These are phyloP conservation scores for Umbilicaria muhlenbergii DNA, from an alignment of 495 filamentous ascomycete species.

Conservation along the genomic window DNA sequence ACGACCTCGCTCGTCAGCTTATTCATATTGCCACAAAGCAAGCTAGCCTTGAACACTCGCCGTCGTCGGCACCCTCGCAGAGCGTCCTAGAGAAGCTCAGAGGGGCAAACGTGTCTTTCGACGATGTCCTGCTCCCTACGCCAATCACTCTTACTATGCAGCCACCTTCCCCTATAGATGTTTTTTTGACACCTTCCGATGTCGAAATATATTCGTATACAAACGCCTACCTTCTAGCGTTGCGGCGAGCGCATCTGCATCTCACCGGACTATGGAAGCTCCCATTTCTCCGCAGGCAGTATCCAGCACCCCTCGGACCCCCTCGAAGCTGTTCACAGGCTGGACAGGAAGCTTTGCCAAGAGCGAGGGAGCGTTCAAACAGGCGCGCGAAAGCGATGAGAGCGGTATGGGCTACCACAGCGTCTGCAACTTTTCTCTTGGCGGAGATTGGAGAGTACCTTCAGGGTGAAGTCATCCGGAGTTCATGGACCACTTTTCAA, in stretches of 20 bases:
- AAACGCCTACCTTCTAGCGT: conserved; percentile 70
- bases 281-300: conserved; percentile 54
- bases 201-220: conserved; percentile 65
- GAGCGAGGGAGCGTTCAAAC: conserved; percentile 42
- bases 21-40: conserved; percentile 20
- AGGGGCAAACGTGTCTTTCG: conserved; percentile 33
- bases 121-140: conserved; percentile 67
- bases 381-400: conserved; percentile 48
- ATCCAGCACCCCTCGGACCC: conserved; percentile 53
- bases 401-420: conserved; percentile 71
- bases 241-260: conserved; percentile 67
- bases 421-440: conserved; percentile 72
- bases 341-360: conserved; percentile 35
- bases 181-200: conserved; percentile 67
- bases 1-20: conserved; percentile 68
- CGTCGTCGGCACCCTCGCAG: conserved; percentile 15
- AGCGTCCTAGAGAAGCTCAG: background rate
- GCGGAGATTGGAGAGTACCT: conserved; percentile 75
- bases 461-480: conserved; percentile 74
- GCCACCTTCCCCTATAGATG: conserved; percentile 65
- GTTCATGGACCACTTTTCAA: conserved; percentile 50
- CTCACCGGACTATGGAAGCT: conserved; percentile 76
- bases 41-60: conserved; percentile 19
- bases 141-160: conserved; percentile 55
- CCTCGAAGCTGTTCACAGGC: conserved; percentile 42